Evolutionary conservation across 768 basidiomycete genomes (phyloP), one percentile per base, ranked within the genome.

Genomic region (Rhodotorula kratochvilovae): DNA sequence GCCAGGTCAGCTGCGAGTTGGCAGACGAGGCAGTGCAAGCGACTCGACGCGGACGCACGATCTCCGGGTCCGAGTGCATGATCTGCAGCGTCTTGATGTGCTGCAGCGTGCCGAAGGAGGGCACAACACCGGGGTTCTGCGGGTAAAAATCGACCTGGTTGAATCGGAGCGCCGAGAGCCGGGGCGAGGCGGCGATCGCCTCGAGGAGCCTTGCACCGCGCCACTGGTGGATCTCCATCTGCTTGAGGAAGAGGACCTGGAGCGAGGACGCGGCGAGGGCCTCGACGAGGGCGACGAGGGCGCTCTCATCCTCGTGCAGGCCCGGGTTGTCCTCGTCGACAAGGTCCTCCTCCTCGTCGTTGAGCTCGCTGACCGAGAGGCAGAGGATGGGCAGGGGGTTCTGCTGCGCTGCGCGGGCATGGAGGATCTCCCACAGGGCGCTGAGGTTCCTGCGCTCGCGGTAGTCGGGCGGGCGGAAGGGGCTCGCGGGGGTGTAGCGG

Each of bases 231-330:
- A 66, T 3, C 19, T 54, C 33, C 56, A 29, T 6, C 2, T 35
- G 42, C 11, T 64, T 63, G 31, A 67, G 27, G 51, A 71, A 71
- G 50, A 71, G 50, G 65, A 71, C 70, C 61, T 70, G 68, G 25
- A 70, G 59, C 58, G 93, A 90, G 66, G 92, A 87, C 78, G 92
- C 92, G 82, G 97, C 94, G 56, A 98, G 89, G 51, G 95, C 91
- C 79, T 94, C 90, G 76, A 92, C 92, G 76, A 96, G 92, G 79
- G 96, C 93, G 79, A 97, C 95, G 45, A 95, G 82, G 79, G 96
- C 94, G 31, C 94, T 88, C 80, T 90, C 90, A 31, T 92, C 92
- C 25, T 92, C 91, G 50, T 78, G 84, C n/a, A 55, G 27, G 27
- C 11, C 17, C 45, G 29, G 31, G 50, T 15, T 19, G n/a, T 62